phyloP scores from a whole-genome alignment of 1,139 yeast genomes.

The Geotrichum bryndzae region DNA sequence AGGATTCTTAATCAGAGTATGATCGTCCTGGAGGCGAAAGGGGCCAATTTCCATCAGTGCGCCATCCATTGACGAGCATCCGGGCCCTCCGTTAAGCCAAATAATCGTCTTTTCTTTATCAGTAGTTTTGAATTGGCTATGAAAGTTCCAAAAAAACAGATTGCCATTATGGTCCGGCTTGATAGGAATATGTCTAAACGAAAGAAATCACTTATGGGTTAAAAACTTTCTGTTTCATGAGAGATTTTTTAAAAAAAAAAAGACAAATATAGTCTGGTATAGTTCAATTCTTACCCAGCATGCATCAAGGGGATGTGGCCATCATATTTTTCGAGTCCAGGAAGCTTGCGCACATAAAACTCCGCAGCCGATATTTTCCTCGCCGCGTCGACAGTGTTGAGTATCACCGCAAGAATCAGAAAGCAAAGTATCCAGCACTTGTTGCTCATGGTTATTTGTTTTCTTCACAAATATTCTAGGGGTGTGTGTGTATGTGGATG shows the following conservation, averaged over 20 bases:
- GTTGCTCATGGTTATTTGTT: neutral
- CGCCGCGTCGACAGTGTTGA: neutral
- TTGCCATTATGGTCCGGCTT: conserved; percentile 51
- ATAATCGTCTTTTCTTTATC: conserved; percentile 36
- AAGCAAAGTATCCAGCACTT: neutral
- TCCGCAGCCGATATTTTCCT: conserved; percentile 28
- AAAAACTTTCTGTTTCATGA: too few species aligned
- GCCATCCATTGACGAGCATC: conserved; percentile 97
- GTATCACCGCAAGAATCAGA: neutral
- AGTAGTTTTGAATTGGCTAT: conserved; percentile 28
- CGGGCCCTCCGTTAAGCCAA: conserved; percentile 88
- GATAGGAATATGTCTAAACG: conserved; percentile 37
- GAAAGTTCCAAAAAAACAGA: conserved; percentile 70
- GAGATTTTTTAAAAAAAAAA: too few species aligned
- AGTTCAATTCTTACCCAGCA: conserved; percentile 32
- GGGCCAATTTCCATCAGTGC: conserved; percentile 94
- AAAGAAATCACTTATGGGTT: too few species aligned
- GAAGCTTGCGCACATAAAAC: conserved; percentile 35
- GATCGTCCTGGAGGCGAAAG: conserved; percentile 50
- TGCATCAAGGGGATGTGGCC: conserved; percentile 37
- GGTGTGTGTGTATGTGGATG: neutral
- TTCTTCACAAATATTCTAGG: too few species aligned
- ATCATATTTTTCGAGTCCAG: conserved; percentile 31
- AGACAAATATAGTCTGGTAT: too few species aligned
- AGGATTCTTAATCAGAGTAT: conserved; percentile 47